A percentile compares a stretch with the other conserved stretches of the same genome.
These are phyloP conservation scores for Berberis vulgaris DNA, from an alignment of 164 flowering plant species.

Conservation along the genomic window DNA sequence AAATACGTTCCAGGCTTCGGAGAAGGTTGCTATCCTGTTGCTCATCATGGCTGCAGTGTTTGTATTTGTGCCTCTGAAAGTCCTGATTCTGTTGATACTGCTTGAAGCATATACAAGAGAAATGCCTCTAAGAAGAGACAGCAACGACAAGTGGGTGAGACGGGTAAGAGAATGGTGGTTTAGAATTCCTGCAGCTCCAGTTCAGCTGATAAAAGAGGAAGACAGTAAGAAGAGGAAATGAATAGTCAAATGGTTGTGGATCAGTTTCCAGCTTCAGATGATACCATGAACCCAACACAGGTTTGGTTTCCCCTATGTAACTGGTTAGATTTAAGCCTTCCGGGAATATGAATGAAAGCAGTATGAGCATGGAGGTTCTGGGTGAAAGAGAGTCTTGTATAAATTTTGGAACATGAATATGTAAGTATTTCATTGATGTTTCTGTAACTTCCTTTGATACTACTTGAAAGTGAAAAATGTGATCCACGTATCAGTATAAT, in stretches of 20 bases:
- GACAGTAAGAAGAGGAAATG: constrained; percentile 48
- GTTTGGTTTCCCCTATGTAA: no score
- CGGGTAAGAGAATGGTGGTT: constrained; percentile 84
- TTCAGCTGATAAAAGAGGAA: constrained; percentile 45
- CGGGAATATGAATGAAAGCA: no score
- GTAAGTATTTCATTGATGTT: no score
- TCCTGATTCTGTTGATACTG: constrained; percentile 27
- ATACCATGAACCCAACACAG: no score
- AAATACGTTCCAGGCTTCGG: constrained; percentile 49
- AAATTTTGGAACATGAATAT: no score
- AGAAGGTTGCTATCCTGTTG: constrained; percentile 39
- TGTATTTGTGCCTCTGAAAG: constrained; percentile 42
- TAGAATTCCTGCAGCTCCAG: constrained; percentile 84
- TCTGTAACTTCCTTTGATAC: no score
- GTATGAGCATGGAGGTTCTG: no score
- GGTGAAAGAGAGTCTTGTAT: no score
- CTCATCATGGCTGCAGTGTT: constrained; percentile 35
- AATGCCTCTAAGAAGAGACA: constrained; percentile 58
- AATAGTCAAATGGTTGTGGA: background rate
- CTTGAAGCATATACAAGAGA: constrained; percentile 65
- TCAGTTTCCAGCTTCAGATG: no score
- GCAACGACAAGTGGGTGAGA: constrained; percentile 46
- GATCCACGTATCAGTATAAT: no score
- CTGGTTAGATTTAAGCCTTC: no score
- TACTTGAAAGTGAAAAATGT: no score